Percentiles rank a stretch among this genome's conserved stretches.
phyloP scores from a whole-genome alignment of 2,329 filamentous ascomycete species.

The Ophiosphaerella korrae region DNA sequence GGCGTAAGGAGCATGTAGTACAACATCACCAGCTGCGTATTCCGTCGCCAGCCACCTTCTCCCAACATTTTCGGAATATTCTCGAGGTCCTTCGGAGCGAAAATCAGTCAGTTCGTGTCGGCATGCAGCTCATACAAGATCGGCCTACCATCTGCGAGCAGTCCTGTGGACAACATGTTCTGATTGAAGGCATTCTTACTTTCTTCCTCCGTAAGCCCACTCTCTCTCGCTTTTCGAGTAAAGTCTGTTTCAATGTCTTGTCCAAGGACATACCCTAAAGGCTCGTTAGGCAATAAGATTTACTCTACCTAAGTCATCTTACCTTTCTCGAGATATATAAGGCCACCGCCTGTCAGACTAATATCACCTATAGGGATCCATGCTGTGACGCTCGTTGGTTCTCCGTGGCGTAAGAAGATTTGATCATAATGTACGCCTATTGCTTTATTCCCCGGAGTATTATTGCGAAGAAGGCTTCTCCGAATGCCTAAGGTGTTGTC shows the following conservation, averaged over 20 bases:
- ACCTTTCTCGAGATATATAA: conserved; percentile 64
- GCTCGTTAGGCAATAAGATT: not conserved
- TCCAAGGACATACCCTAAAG: conserved; percentile 52
- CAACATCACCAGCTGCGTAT: conserved; percentile 61
- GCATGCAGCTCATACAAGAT: too few relatives aligned
- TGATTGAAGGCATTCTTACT: conserved; percentile 53
- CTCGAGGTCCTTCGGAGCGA: conserved; percentile 39
- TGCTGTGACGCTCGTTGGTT: conserved; percentile 60
- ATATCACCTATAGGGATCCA: conserved; percentile 65
- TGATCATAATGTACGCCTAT: conserved; percentile 68
- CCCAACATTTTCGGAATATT: conserved; percentile 51
- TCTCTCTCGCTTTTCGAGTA: conserved; percentile 53
- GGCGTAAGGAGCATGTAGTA: conserved; percentile 42
- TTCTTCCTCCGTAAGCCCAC: conserved; percentile 60
- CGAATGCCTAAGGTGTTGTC: conserved; percentile 53
- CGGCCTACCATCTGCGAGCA: conserved; percentile 54
- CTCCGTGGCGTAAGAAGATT: conserved; percentile 61
- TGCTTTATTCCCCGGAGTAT: conserved; percentile 61
- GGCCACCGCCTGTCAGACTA: conserved; percentile 59
- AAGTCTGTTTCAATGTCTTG: conserved; percentile 58
- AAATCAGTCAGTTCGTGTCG: too few relatives aligned
- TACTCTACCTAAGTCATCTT: not conserved
- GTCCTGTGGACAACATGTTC: conserved; percentile 63
- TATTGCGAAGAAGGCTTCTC: conserved; percentile 61
- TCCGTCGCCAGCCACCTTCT: conserved; percentile 58